phyloP scores from a whole-genome alignment of 768 basidiomycete species.

The Auricularia sp. region DNA sequence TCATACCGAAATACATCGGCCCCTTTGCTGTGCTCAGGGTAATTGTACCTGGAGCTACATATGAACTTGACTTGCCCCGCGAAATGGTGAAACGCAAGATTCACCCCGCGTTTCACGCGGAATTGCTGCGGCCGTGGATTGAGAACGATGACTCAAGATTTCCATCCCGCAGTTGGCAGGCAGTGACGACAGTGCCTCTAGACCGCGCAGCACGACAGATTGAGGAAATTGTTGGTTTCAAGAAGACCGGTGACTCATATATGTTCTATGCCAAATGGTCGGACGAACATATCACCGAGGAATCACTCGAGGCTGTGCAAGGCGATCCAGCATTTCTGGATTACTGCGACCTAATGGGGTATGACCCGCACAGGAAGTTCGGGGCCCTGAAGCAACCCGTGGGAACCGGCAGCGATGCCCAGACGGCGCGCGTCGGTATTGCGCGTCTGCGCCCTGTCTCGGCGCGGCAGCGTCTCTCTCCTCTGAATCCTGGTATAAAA shows the following conservation, averaged over 20 bases:
- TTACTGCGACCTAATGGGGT: background rate
- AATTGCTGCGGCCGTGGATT: slow-evolving; percentile 17
- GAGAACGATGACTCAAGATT: slow-evolving; percentile 29
- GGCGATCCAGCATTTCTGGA: background rate
- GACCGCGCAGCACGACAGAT: too few species aligned
- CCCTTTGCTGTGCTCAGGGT: slow-evolving; percentile 22
- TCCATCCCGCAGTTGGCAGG: slow-evolving; percentile 16
- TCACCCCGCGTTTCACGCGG: slow-evolving; percentile 27
- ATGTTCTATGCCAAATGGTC: too few species aligned
- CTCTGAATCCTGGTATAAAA: too few species aligned
- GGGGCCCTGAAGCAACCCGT: background rate
- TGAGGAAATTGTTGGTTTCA: too few species aligned
- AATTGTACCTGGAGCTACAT: slow-evolving; percentile 12
- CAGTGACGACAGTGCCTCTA: too few species aligned
- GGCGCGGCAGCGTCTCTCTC: too few species aligned
- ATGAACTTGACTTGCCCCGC: slow-evolving; percentile 17
- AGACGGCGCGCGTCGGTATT: too few species aligned
- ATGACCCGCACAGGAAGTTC: background rate
- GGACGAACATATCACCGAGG: too few species aligned
- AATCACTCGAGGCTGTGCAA: background rate
- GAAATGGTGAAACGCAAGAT: slow-evolving; percentile 12
- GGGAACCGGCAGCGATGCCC: too few species aligned
- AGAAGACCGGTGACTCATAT: too few species aligned
- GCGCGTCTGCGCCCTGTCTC: too few species aligned
- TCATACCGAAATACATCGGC: slow-evolving; percentile 29